Percentiles rank a stretch among this genome's conserved stretches.
phyloP scores from a whole-genome alignment of 768 basidiomycete genomes.

The Saitozyma podzolica region DNA sequence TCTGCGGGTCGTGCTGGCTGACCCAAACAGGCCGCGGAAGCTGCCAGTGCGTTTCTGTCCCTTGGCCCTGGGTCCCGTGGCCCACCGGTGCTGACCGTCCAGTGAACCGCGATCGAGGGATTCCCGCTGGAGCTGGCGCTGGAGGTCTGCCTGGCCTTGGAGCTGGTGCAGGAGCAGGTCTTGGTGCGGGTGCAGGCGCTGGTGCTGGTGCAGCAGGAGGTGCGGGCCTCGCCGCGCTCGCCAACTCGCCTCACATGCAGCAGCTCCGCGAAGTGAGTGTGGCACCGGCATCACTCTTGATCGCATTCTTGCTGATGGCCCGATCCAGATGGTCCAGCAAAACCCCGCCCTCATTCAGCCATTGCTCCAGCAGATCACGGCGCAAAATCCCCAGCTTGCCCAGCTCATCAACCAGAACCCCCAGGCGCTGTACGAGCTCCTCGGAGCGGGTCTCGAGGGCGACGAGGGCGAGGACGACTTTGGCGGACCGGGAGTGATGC shows the following conservation, averaged over 20 bases:
- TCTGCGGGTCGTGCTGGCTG: background rate
- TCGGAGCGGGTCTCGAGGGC: slow-evolving; percentile 57
- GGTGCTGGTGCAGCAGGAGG: slow-evolving; percentile 16
- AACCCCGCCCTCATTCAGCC: slow-evolving; percentile 80
- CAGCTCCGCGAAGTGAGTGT: slow-evolving; percentile 56
- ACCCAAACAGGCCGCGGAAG: slow-evolving; percentile 43
- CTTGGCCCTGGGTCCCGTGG: background rate
- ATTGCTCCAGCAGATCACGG: slow-evolving; percentile 76
- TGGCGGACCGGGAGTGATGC: slow-evolving; percentile 58
- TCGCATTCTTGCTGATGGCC: no score
- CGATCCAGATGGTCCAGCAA: slow-evolving; percentile 61
- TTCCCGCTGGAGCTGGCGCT: slow-evolving; percentile 25
- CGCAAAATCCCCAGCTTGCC: slow-evolving; percentile 72
- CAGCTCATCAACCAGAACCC: slow-evolving; percentile 71
- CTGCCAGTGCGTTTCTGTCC: slow-evolving; percentile 41
- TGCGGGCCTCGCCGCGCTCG: slow-evolving; percentile 53
- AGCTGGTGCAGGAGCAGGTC: slow-evolving; percentile 50
- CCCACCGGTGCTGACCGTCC: background rate
- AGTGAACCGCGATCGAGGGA: slow-evolving; percentile 51
- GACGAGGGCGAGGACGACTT: slow-evolving; percentile 53
- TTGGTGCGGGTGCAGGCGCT: slow-evolving; percentile 50
- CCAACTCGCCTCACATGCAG: slow-evolving; percentile 65
- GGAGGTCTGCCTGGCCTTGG: slow-evolving; percentile 50
- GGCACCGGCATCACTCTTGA: no score
- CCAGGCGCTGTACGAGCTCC: slow-evolving; percentile 64